phyloP scores from a whole-genome alignment of 1,284 basidiomycete species.

The Tilletia walkeri region DNA sequence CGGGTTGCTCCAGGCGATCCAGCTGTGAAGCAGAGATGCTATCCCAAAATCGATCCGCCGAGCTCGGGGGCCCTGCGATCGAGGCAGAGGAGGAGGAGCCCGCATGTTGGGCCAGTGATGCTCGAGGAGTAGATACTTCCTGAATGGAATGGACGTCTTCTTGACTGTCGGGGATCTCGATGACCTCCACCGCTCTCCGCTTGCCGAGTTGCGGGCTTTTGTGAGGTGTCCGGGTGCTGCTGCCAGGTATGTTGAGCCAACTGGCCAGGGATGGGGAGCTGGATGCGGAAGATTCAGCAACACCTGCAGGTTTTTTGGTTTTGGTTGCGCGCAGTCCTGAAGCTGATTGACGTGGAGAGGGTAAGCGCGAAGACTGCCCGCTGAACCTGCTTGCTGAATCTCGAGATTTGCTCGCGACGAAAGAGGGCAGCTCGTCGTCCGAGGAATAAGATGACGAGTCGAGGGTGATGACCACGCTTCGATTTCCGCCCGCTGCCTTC shows the following conservation, averaged over 20 bases:
- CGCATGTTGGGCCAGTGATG: no score
- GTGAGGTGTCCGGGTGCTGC: not conserved
- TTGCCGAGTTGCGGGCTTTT: not conserved
- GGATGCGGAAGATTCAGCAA: no score
- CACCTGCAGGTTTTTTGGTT: no score
- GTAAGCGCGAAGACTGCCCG: no score
- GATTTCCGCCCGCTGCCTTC: not conserved
- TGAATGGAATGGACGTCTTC: no score
- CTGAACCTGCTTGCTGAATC: no score
- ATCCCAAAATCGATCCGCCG: constrained; percentile 6
- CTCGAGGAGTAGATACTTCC: no score
- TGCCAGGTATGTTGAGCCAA: not conserved
- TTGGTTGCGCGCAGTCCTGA: no score
- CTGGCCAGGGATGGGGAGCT: no score
- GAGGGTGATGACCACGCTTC: not conserved
- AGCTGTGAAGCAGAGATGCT: not conserved
- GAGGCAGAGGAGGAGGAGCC: not conserved
- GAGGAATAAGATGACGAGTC: not conserved
- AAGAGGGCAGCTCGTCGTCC: not conserved
- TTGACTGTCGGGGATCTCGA: not conserved
- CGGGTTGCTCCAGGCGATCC: not conserved
- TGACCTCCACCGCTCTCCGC: not conserved
- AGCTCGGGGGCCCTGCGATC: constrained; percentile 3
- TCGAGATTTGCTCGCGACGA: not conserved
- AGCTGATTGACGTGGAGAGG: no score